phyloP scores from a whole-genome alignment of 2,329 filamentous ascomycete genomes.

The Talaromyces sp. region DNA sequence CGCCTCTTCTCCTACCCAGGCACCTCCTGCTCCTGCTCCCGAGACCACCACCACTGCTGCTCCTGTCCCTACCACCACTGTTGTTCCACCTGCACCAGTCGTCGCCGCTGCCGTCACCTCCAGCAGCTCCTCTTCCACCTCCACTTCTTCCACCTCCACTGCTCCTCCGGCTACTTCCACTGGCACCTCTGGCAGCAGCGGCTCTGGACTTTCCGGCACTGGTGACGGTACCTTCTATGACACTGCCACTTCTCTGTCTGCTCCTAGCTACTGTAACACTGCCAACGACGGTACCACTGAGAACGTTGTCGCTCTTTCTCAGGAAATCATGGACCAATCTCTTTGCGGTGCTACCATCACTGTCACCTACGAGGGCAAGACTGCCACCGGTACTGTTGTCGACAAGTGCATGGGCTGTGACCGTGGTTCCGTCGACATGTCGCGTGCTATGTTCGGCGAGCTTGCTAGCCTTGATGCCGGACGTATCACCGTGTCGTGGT shows the following conservation, averaged over 20 bases:
- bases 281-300: slow-evolving; percentile 58
- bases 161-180: slow-evolving; percentile 24
- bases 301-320: slow-evolving; percentile 68
- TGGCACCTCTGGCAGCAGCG: not conserved
- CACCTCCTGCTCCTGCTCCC: slow-evolving; percentile 21
- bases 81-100: slow-evolving; percentile 5
- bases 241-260: slow-evolving; percentile 60
- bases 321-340: slow-evolving; percentile 65
- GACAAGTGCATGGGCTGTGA: slow-evolving; percentile 76
- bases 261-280: slow-evolving; percentile 57
- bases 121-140: not conserved
- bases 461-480: slow-evolving; percentile 44
- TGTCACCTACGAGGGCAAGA: slow-evolving; percentile 61
- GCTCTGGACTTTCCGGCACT: slow-evolving; percentile 31
- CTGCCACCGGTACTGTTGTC: slow-evolving; percentile 58
- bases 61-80: slow-evolving; percentile 22
- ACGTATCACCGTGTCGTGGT: slow-evolving; percentile 44
- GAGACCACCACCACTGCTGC: slow-evolving; percentile 22
- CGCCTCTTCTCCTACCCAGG: not conserved
- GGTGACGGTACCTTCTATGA: slow-evolving; percentile 76
- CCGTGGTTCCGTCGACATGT: slow-evolving; percentile 59
- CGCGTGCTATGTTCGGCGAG: slow-evolving; percentile 55
- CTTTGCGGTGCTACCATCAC: slow-evolving; percentile 69
- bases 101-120: not conserved
- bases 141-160: slow-evolving; percentile 14